Conservation (phyloP, 805 yeast species). For the Grigorovia yakushimaensis region DNA sequence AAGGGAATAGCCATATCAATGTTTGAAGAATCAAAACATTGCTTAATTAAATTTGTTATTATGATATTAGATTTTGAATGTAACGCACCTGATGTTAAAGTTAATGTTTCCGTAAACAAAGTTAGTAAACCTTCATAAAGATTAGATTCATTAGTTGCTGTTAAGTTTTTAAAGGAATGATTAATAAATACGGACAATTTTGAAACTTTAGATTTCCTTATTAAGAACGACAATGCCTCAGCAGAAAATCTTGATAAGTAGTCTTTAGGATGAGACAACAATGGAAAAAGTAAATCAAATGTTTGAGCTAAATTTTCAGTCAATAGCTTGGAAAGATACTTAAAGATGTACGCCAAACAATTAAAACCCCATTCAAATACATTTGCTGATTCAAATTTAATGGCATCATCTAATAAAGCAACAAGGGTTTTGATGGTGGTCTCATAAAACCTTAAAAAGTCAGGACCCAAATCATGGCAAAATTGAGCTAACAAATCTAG, state of each 20-base stretch:
- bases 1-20: conserved; percentile 29
- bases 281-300: conserved; percentile 51
- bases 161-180: conserved; percentile 32
- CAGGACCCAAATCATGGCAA: conserved; percentile 87
- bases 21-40: conserved; percentile 9
- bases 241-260: conserved; percentile 76
- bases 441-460: conserved; percentile 64
- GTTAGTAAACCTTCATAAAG: conserved; percentile 51
- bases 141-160: conserved; percentile 29
- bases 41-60: conserved; percentile 35
- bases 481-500: conserved; percentile 76
- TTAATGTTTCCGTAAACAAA: conserved; percentile 64
- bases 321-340: conserved; percentile 63
- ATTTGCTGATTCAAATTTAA: conserved; percentile 44
- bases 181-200: conserved; percentile 39
- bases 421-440: conserved; percentile 43
- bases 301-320: conserved; percentile 60
- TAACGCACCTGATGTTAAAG: conserved; percentile 57
- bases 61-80: conserved; percentile 62
- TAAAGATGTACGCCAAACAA: conserved; percentile 78
- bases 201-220: conserved; percentile 53
- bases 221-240: conserved; percentile 77
- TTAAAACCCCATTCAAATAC: conserved; percentile 78
- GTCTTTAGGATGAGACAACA: conserved; percentile 49
- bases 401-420: conserved; percentile 34